Conservation (phyloP, 73 alveolate species). For the Paramecium primaurelia region DNA sequence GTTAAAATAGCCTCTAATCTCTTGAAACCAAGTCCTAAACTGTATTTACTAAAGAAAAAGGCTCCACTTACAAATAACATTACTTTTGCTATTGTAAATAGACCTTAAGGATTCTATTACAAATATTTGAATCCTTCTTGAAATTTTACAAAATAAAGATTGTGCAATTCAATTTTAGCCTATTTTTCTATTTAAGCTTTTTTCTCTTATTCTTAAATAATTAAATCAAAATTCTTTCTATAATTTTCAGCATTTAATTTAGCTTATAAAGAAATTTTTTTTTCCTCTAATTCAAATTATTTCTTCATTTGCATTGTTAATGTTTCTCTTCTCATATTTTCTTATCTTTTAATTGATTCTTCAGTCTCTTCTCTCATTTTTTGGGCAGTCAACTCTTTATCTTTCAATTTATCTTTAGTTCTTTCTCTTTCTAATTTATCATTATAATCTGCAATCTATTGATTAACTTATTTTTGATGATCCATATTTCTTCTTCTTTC, state of each 20-base stretch:
- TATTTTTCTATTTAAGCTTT: constrained; percentile 68
- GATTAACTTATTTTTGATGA: constrained; percentile 70
- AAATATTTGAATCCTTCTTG: constrained; percentile 64
- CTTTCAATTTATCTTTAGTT: constrained; percentile 67
- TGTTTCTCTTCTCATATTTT: constrained; percentile 17
- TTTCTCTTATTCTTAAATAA: constrained; percentile 52
- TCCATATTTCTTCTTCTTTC: constrained; percentile 69
- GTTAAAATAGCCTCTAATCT: constrained; percentile 65
- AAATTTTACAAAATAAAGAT: constrained; percentile 61
- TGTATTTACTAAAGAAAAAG: constrained; percentile 64
- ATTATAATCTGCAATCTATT: constrained; percentile 76
- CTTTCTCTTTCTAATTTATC: constrained; percentile 74
- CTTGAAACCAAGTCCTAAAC: constrained; percentile 54
- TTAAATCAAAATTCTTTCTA: constrained; percentile 63
- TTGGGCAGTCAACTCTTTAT: constrained; percentile 71
- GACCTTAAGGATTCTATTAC: constrained; percentile 66
- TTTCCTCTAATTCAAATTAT: constrained; percentile 44
- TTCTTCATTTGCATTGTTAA: constrained; percentile 27
- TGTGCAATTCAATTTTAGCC: constrained; percentile 61
- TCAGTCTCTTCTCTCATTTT: constrained; percentile 61
- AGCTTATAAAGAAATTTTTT: not conserved
- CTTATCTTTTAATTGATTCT: constrained; percentile 42
- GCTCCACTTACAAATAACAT: constrained; percentile 65
- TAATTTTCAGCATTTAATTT: constrained; percentile 28
- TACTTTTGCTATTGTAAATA: constrained; percentile 60